Evolutionary conservation across 805 yeast species (phyloP), one percentile per base, ranked within the genome.

Genomic region (Wickerhamiella spandovensis): DNA sequence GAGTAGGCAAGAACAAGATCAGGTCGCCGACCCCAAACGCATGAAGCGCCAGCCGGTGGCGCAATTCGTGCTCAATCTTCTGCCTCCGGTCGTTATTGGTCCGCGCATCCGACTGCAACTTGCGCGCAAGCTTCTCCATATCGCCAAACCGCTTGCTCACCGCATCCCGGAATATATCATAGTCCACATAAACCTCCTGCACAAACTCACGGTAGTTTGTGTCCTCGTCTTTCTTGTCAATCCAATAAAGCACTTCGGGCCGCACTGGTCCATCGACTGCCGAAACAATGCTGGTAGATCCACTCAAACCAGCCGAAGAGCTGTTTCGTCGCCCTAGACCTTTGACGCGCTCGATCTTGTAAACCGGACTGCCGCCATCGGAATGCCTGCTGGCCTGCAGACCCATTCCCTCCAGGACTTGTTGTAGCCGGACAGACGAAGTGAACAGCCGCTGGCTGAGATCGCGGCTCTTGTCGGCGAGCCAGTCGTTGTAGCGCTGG

Each of bases 71-170:
- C 48, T 60, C 65, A 1, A 54, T 51, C 30, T 55, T 53, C 17
- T 58, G 57, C 2, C 59, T 51, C 17, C 56, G 56, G 44, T 70
- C 73, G 28, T 73, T 71, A 50, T 75, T 70, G 48, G 64, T 60
- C 53, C 74, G 76, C 57, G 76, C 80, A 56, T 85, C 95, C 60
- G 81, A 82, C 51, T 89, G 85, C 53, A 85, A 72, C 60, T 79
- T 84, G 59, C 92, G 81, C 1, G 97, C 97, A 58, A 89, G 72
- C 5, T 82, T 77, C 63, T 92, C 97, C 47, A 90, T 94, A 61
- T 90, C 97, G 50, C 76, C 78, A 59, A 92, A 89, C 52, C 98
- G 71, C 61, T 82, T 79, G 38, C 80, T 73, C 2, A 88, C 76
- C 13, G 77, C 68, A 13, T 67, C 63, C 37, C 69, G 67, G 49